Evolutionary conservation across 1,139 yeast species (phyloP).

Genomic region (Spathaspora sp.): DNA sequence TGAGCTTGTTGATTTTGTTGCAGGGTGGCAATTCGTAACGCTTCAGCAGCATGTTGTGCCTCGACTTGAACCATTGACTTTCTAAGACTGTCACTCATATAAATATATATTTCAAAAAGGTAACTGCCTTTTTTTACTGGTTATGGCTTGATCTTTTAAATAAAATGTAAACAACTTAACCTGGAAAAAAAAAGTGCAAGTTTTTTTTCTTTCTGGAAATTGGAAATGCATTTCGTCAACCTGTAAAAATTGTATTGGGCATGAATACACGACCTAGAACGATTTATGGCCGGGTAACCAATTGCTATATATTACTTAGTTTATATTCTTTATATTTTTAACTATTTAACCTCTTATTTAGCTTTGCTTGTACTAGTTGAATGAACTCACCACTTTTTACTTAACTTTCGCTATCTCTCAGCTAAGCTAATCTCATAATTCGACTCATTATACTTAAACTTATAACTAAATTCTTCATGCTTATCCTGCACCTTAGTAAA

Average conservation of each 20-base stretch:
- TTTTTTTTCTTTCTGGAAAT: not conserved
- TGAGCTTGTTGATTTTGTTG: conserved; percentile 6
- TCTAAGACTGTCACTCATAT: conserved; percentile 1
- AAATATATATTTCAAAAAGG: not conserved
- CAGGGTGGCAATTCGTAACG: conserved; percentile 8
- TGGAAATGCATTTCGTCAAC: not conserved
- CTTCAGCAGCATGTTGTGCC: conserved; percentile 10
- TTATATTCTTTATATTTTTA: too few species aligned
- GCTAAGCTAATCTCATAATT: conserved; percentile 3
- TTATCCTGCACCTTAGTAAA: conserved; percentile 61
- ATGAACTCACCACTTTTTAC: too few species aligned
- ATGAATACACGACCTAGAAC: not conserved
- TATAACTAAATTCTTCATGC: conserved; percentile 36
- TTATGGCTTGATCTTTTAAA: not conserved
- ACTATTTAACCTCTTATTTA: not conserved
- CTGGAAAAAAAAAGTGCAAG: conserved; percentile 3
- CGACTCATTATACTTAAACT: conserved; percentile 5
- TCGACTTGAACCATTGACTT: conserved; percentile 9
- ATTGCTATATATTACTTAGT: not conserved
- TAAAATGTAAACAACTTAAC: conserved; percentile 4
- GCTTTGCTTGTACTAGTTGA: too few species aligned
- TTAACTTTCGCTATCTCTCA: too few species aligned
- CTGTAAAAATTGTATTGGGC: not conserved
- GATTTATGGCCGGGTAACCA: not conserved
- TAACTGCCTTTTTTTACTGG: not conserved